phyloP scores from a whole-genome alignment of 306 rosid genomes.

The Vigna mungo region DNA sequence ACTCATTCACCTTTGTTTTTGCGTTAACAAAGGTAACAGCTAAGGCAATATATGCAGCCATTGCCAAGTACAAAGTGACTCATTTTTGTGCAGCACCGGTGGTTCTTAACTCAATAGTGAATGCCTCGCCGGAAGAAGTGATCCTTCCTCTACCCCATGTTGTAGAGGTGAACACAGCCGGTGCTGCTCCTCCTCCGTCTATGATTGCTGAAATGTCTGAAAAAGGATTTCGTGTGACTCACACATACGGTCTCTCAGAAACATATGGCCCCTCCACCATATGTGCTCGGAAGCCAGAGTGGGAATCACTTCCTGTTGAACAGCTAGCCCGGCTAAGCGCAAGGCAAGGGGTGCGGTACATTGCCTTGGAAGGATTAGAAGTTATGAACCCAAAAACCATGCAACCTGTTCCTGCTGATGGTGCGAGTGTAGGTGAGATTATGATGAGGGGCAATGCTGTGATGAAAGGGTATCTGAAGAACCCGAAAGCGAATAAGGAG shows the following conservation, averaged over 20 bases:
- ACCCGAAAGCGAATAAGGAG: slow-evolving; percentile 67
- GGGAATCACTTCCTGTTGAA: slow-evolving; percentile 2
- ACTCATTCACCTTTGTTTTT: not conserved
- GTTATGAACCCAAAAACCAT: slow-evolving; percentile 61
- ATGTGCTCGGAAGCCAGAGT: slow-evolving; percentile 25
- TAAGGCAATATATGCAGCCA: slow-evolving; percentile 20
- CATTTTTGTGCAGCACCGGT: slow-evolving; percentile 31
- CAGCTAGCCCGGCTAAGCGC: not conserved
- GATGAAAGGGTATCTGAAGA: slow-evolving; percentile 85
- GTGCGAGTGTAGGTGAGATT: slow-evolving; percentile 70
- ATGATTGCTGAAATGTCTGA: not conserved
- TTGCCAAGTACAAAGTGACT: not conserved
- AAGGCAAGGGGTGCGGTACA: slow-evolving; percentile 32
- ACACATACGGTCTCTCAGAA: slow-evolving; percentile 16
- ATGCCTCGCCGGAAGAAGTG: not conserved
- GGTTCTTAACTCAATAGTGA: slow-evolving; percentile 27
- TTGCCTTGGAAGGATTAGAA: slow-evolving; percentile 68
- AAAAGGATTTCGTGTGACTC: slow-evolving; percentile 19
- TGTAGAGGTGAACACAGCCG: slow-evolving; percentile 21
- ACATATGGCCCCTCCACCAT: slow-evolving; percentile 17
- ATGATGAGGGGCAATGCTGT: slow-evolving; percentile 74
- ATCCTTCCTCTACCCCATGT: slow-evolving; percentile 21
- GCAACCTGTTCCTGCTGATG: slow-evolving; percentile 77
- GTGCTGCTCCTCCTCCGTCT: slow-evolving; percentile 18
- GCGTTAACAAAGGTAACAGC: slow-evolving; percentile 11